Conservation (phyloP, 805 yeast genomes). For the Yamadazyma laniorum region DNA sequence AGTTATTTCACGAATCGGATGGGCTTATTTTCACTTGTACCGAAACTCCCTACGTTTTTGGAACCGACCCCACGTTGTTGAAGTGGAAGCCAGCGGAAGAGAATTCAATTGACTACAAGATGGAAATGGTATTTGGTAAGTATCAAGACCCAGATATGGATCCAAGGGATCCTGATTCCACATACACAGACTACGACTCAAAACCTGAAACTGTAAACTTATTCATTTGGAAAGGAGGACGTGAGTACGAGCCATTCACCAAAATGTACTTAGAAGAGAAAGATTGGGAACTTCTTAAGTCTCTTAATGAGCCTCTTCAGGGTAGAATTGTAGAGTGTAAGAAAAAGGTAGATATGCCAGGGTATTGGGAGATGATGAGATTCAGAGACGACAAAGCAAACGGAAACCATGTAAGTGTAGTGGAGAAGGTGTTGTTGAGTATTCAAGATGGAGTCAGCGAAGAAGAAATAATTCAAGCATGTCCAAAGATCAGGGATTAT, state of each 20-base stretch:
- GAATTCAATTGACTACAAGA: constrained; percentile 85
- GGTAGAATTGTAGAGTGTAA: constrained; percentile 87
- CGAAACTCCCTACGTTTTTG: constrained; percentile 79
- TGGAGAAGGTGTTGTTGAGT: constrained; percentile 76
- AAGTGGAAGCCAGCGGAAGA: constrained; percentile 99
- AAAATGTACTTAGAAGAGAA: constrained; percentile 60
- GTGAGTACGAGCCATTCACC: constrained; percentile 62
- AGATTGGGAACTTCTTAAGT: constrained; percentile 79
- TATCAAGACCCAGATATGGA: constrained; percentile 63
- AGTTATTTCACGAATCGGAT: constrained; percentile 84
- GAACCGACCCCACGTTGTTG: constrained; percentile 81
- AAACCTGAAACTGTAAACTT: constrained; percentile 65
- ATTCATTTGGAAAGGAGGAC: constrained; percentile 75
- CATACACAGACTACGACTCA: constrained; percentile 77
- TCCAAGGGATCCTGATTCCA: constrained; percentile 63
- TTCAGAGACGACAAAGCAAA: constrained; percentile 90
- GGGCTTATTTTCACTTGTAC: constrained; percentile 93
- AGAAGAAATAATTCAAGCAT: constrained; percentile 65
- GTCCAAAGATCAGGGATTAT: constrained; percentile 41
- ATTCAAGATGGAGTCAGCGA: constrained; percentile 83
- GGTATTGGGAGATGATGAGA: constrained; percentile 79
- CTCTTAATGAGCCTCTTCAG: constrained; percentile 74
- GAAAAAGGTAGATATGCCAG: constrained; percentile 51
- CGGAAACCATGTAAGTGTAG: constrained; percentile 82
- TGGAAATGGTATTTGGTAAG: constrained; percentile 58